Evolutionary conservation across 75 land plant species (phyloP).

Genomic region (Azolla pinnata): DNA sequence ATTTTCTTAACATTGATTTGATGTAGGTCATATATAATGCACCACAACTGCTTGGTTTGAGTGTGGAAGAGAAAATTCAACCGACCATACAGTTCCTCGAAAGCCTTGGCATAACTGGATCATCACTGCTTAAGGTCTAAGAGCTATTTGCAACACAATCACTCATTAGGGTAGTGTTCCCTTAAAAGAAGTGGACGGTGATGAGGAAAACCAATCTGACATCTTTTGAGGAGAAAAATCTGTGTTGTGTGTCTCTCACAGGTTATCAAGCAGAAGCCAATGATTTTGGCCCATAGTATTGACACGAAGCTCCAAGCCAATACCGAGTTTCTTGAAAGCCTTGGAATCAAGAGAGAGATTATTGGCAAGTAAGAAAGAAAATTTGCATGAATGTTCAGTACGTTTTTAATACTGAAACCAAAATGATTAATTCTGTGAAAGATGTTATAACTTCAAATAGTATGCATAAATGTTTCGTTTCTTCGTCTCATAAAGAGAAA

Average conservation of each 20-base stretch:
- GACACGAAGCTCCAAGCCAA: constrained; percentile 30
- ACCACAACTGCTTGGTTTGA: constrained; percentile 32
- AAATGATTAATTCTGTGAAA: too few species aligned
- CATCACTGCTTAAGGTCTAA: constrained; percentile 26
- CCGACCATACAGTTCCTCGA: constrained; percentile 25
- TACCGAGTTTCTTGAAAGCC: constrained; percentile 16
- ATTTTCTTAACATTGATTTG: background rate
- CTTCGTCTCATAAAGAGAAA: too few species aligned
- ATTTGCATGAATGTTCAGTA: background rate
- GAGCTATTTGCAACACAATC: too few species aligned
- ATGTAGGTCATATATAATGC: constrained; percentile 32
- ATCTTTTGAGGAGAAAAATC: background rate
- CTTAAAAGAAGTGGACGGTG: too few species aligned
- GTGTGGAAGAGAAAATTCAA: constrained; percentile 22
- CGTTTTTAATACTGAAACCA: too few species aligned
- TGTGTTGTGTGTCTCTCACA: constrained; percentile 6
- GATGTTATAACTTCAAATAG: too few species aligned
- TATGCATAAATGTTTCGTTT: constrained; percentile 1
- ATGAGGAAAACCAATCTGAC: too few species aligned
- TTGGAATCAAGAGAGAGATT: constrained; percentile 16
- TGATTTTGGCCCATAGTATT: constrained; percentile 31
- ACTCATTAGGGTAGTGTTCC: too few species aligned
- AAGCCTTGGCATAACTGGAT: constrained; percentile 22
- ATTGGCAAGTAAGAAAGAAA: constrained; percentile 18
- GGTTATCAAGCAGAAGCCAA: constrained; percentile 30